These are phyloP conservation scores for Prunus padus DNA, from an alignment of 306 rosid species.

Conservation along the genomic window DNA sequence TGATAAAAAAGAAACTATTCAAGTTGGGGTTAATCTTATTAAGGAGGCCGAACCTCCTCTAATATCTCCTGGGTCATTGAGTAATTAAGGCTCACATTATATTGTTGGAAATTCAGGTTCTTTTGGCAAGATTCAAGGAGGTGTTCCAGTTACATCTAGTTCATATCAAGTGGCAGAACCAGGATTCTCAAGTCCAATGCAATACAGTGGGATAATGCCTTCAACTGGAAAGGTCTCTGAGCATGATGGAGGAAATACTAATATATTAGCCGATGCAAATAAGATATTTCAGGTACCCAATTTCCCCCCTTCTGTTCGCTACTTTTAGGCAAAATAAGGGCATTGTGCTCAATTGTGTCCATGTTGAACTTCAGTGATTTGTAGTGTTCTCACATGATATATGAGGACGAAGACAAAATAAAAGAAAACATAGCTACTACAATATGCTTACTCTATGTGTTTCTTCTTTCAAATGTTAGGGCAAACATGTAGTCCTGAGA, in stretches of 20 bases:
- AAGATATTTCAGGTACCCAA: conserved; percentile 56
- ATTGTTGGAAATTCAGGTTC: conserved; percentile 48
- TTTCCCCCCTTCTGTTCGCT: not conserved
- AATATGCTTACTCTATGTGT: not conserved
- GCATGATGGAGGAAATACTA: conserved; percentile 63
- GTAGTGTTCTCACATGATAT: not conserved
- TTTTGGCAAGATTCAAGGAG: conserved; percentile 65
- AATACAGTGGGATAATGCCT: conserved; percentile 41
- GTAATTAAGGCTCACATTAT: conserved; percentile 14
- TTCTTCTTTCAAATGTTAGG: not conserved
- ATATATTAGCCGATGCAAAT: conserved; percentile 50
- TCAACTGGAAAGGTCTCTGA: conserved; percentile 45
- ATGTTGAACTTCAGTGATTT: conserved; percentile 1
- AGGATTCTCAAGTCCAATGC: conserved; percentile 52
- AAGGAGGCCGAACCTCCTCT: conserved; percentile 1
- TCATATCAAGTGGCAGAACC: conserved; percentile 53
- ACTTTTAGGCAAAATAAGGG: not conserved
- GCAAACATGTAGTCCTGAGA: not conserved
- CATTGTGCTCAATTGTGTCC: not conserved
- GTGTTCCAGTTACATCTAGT: conserved; percentile 43
- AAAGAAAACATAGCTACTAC: not conserved
- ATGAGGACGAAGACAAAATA: not conserved
- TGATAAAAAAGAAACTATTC: not conserved
- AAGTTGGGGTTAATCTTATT: not conserved
- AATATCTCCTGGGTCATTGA: conserved; percentile 8